phyloP scores from a whole-genome alignment of 306 rosid species.

The Astragalus membranaceus region DNA sequence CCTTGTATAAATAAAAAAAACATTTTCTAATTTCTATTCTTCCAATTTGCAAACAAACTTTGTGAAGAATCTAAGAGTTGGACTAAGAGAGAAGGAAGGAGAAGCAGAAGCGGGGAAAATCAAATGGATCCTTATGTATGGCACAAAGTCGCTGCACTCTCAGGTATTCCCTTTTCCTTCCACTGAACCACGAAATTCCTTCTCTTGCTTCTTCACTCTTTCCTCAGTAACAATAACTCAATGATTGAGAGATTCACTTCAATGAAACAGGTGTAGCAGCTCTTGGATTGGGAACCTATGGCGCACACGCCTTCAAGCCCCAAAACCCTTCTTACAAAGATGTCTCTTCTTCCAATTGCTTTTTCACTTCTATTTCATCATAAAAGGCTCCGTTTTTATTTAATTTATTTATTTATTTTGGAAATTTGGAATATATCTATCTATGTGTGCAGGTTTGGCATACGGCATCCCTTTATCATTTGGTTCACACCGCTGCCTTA shows the following conservation, averaged over 20 bases:
- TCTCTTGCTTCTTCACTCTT: not conserved
- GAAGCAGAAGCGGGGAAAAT: not conserved
- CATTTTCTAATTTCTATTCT: too few relatives aligned
- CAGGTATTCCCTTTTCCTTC: slow-evolving; percentile 39
- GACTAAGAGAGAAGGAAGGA: not conserved
- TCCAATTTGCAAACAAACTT: too few relatives aligned
- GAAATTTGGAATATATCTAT: not conserved
- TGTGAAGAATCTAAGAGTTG: too few relatives aligned
- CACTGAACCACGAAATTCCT: too few relatives aligned
- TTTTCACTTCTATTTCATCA: slow-evolving; percentile 10
- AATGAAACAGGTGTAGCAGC: slow-evolving; percentile 70
- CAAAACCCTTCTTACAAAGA: slow-evolving; percentile 72
- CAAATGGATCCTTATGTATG: slow-evolving; percentile 61
- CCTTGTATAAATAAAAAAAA: too few relatives aligned
- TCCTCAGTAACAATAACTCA: not conserved
- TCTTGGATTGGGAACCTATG: slow-evolving; percentile 85
- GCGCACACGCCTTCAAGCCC: slow-evolving; percentile 83
- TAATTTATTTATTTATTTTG: not conserved
- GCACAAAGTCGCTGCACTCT: slow-evolving; percentile 89
- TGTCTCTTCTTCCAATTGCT: slow-evolving; percentile 18
- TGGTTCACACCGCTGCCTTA: slow-evolving; percentile 89
- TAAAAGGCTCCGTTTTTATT: not conserved
- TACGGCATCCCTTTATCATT: slow-evolving; percentile 87
- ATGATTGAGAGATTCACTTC: not conserved
- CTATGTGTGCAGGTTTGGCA: slow-evolving; percentile 73